Conservation (phyloP, 2,329 filamentous ascomycete genomes). For the Cladosporium phlei region DNA sequence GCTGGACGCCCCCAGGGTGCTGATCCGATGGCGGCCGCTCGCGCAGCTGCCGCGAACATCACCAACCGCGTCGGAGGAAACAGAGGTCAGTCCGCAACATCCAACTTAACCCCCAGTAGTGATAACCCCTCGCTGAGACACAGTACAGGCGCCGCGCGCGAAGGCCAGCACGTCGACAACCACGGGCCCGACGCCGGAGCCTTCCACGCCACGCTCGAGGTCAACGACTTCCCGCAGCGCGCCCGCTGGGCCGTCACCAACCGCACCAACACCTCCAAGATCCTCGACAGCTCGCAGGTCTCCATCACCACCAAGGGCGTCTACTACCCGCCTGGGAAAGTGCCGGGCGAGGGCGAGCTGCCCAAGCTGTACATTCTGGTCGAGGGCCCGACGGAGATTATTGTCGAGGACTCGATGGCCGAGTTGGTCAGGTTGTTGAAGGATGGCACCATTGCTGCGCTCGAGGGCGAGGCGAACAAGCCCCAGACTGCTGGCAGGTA, state of each 20-base stretch:
- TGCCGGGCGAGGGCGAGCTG: conserved; percentile 66
- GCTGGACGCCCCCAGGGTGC: conserved; percentile 17
- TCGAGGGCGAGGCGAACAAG: conserved; percentile 79
- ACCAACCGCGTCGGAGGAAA: conserved; percentile 77
- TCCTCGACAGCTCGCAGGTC: conserved; percentile 87
- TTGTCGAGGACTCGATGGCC: conserved; percentile 83
- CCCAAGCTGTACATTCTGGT: conserved; percentile 98
- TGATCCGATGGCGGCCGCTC: conserved; percentile 48
- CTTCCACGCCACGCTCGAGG: conserved; percentile 94
- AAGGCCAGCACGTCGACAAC: conserved; percentile 94
- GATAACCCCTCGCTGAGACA: too few relatives aligned
- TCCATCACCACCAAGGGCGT: conserved; percentile 97
- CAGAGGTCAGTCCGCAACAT: conserved; percentile 53
- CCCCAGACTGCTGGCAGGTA: conserved; percentile 72
- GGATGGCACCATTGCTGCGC: conserved; percentile 85
- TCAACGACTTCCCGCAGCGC: conserved; percentile 99
- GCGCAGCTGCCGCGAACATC: conserved; percentile 85
- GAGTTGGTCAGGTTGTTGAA: conserved; percentile 83
- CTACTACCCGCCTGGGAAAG: conserved; percentile 79
- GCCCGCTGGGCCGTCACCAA: conserved; percentile 98
- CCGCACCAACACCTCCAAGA: conserved; percentile 96
- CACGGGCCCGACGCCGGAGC: conserved; percentile 95
- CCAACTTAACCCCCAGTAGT: too few relatives aligned
- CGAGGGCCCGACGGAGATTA: conserved; percentile 91
- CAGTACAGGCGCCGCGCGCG: conserved; percentile 61